These are phyloP conservation scores for Lathyrus tuberosus DNA, from an alignment of 306 rosid genomes.

Conservation along the genomic window DNA sequence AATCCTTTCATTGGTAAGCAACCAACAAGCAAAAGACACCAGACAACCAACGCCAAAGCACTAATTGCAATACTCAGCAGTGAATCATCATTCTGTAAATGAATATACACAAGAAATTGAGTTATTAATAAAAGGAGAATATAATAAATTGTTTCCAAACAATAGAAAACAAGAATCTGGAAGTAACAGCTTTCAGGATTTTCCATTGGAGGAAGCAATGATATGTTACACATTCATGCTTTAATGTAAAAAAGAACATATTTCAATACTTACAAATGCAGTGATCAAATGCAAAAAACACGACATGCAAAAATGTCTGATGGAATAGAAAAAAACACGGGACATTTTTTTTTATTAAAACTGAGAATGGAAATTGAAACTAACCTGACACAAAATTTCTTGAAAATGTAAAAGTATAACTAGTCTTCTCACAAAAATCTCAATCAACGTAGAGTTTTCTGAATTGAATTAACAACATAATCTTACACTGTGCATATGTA, in stretches of 20 bases:
- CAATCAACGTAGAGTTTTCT: background rate
- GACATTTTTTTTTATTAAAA: background rate
- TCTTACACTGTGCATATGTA: constrained; percentile 37
- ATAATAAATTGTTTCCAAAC: background rate
- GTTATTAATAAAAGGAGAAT: background rate
- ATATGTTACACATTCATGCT: background rate
- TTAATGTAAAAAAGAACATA: background rate
- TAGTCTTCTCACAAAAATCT: background rate
- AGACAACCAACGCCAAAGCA: background rate
- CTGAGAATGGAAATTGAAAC: background rate
- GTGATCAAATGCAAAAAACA: background rate
- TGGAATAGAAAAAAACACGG: background rate
- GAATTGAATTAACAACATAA: constrained; percentile 1
- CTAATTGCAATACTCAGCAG: constrained; percentile 3
- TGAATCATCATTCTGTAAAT: constrained; percentile 17
- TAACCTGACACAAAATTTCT: background rate
- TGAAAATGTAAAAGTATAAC: background rate
- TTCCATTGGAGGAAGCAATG: background rate
- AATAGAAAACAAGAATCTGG: background rate
- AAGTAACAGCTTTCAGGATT: background rate
- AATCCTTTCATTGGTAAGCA: constrained; percentile 1
- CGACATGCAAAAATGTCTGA: background rate
- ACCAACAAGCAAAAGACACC: constrained; percentile 18
- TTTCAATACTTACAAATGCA: background rate
- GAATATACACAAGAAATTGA: background rate